These are phyloP conservation scores for Colletotrichum chlorophyti DNA, from an alignment of 2,329 filamentous ascomycete species.

Conservation along the genomic window DNA sequence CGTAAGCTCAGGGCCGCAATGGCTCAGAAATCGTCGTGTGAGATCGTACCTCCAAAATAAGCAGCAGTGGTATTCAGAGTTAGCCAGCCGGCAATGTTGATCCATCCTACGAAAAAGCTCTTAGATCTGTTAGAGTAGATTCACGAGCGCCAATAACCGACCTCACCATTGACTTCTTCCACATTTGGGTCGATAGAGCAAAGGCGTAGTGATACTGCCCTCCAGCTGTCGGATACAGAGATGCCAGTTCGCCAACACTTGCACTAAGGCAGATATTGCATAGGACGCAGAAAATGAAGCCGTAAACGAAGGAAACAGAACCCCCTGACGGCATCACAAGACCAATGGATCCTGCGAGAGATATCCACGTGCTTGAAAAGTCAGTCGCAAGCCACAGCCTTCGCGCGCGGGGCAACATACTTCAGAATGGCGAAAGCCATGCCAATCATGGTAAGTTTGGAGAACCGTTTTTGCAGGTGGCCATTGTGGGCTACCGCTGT, in stretches of 20 bases:
- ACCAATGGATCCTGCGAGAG: constrained; percentile 49
- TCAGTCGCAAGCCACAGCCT: background rate
- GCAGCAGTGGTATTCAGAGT: constrained; percentile 50
- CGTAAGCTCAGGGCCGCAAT: background rate
- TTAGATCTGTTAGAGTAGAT: constrained; percentile 23
- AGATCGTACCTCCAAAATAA: constrained; percentile 46
- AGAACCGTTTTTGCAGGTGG: constrained; percentile 44
- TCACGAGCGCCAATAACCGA: accelerated
- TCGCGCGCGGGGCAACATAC: constrained; percentile 32
- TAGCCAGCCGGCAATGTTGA: constrained; percentile 53
- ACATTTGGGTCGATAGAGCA: constrained; percentile 44
- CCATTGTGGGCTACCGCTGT: constrained; percentile 30
- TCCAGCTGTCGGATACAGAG: constrained; percentile 53
- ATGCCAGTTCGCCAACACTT: constrained; percentile 49
- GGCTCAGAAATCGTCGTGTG: no score
- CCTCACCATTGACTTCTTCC: constrained; percentile 45
- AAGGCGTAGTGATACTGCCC: constrained; percentile 55
- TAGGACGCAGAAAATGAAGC: constrained; percentile 52
- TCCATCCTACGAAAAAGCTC: constrained; percentile 53
- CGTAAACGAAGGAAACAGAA: constrained; percentile 49
- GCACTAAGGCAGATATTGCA: constrained; percentile 50
- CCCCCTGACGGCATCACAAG: constrained; percentile 49
- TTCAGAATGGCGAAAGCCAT: constrained; percentile 52
- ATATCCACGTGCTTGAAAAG: constrained; percentile 43
- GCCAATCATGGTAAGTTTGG: constrained; percentile 49